These are phyloP conservation scores for Pseudozyma sp. DNA, from an alignment of 1,284 basidiomycete species.

Conservation along the genomic window DNA sequence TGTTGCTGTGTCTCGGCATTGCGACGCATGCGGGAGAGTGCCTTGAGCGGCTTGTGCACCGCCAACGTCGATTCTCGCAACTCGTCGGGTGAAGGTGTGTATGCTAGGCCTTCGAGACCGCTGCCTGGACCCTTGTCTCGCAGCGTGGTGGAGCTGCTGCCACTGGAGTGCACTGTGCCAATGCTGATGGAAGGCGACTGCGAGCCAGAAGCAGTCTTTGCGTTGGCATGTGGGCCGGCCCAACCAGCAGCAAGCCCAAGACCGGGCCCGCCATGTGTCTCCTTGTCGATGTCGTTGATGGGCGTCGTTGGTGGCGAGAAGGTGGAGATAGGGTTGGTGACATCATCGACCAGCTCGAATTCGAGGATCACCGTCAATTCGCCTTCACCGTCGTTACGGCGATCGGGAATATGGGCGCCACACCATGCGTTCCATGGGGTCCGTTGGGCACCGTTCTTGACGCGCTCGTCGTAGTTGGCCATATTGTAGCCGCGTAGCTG, in stretches of 20 bases:
- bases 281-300: constrained; percentile 13
- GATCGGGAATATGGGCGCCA: constrained; percentile 74
- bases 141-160: constrained; percentile 26
- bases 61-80: constrained; percentile 82
- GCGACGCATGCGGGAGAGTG: constrained; percentile 74
- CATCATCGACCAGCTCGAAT: constrained; percentile 83
- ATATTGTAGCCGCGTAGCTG: constrained; percentile 76
- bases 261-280: constrained; percentile 56
- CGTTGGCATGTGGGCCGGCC: neutral
- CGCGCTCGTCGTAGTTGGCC: constrained; percentile 64
- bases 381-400: constrained; percentile 32
- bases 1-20: constrained; percentile 36
- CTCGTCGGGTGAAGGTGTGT: constrained; percentile 69
- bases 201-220: constrained; percentile 3
- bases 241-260: constrained; percentile 24
- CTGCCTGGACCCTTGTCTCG: constrained; percentile 12
- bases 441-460: constrained; percentile 70
- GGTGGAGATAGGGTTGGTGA: constrained; percentile 76
- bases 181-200: constrained; percentile 42
- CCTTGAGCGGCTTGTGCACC: constrained; percentile 79
- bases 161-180: constrained; percentile 44
- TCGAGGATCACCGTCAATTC: constrained; percentile 73
- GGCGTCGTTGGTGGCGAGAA: constrained; percentile 49
- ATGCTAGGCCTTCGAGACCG: constrained; percentile 54
- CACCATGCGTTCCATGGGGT: constrained; percentile 85